Evolutionary conservation across 345 rosid genomes (phyloP).

Genomic region (Citrus medica): DNA sequence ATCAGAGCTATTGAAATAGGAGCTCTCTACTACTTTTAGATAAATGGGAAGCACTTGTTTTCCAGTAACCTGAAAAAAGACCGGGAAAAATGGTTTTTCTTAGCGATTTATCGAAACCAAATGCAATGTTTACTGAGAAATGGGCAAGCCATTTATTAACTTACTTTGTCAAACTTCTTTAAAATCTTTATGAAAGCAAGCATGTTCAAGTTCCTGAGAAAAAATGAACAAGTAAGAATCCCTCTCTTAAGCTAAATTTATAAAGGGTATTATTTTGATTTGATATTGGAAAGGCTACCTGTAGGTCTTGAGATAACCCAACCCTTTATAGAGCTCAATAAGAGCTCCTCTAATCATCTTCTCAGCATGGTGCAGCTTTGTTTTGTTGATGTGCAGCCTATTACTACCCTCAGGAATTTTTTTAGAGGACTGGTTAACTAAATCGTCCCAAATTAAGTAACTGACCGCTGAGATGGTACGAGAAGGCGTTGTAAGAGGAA

Average conservation of each 20-base stretch:
- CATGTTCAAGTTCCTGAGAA: constrained; percentile 87
- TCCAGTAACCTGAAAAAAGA: constrained; percentile 60
- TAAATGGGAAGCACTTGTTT: constrained; percentile 88
- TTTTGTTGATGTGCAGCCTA: constrained; percentile 62
- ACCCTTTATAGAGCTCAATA: constrained; percentile 81
- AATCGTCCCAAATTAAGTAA: constrained; percentile 68
- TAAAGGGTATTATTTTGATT: not conserved
- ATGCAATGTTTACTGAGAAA: not conserved
- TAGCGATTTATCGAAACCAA: constrained; percentile 2
- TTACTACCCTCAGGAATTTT: constrained; percentile 56
- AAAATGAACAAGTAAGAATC: constrained; percentile 2
- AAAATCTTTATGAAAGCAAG: constrained; percentile 93
- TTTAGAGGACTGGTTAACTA: constrained; percentile 61
- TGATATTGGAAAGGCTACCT: constrained; percentile 36
- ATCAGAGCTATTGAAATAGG: constrained; percentile 92
- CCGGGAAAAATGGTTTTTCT: not conserved
- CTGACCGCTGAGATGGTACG: constrained; percentile 83
- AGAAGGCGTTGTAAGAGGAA: constrained; percentile 82
- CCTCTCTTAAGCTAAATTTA: not conserved
- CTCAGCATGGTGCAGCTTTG: constrained; percentile 79
- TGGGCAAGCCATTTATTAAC: not conserved
- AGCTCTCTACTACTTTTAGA: constrained; percentile 89
- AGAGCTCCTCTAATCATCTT: constrained; percentile 90
- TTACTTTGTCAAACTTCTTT: constrained; percentile 93
- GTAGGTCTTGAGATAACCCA: constrained; percentile 86